Evolutionary conservation across 2,329 filamentous ascomycete species (phyloP).

Genomic region (Beauveria caledonica): DNA sequence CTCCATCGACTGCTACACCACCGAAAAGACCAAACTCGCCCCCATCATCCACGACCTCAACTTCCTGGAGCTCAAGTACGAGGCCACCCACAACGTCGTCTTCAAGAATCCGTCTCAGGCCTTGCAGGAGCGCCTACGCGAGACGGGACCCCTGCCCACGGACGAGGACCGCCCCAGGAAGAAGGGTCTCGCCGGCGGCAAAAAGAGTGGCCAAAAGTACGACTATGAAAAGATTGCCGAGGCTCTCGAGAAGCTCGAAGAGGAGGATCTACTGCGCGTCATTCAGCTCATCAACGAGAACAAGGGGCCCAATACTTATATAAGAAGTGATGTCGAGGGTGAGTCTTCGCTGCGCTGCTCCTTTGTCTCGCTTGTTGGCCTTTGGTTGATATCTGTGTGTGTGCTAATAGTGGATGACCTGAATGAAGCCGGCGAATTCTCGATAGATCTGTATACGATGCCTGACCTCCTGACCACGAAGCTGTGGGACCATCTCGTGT

Average conservation of each 20-base stretch:
- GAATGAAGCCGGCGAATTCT: constrained; percentile 78
- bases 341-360: constrained; percentile 30
- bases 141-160: constrained; percentile 77
- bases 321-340: constrained; percentile 95
- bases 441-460: constrained; percentile 96
- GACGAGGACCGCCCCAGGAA: constrained; percentile 57
- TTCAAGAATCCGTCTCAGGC: constrained; percentile 91
- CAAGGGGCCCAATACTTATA: constrained; percentile 89
- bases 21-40: constrained; percentile 77
- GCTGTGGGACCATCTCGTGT: constrained; percentile 80
- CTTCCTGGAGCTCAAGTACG: constrained; percentile 75
- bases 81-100: constrained; percentile 68
- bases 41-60: constrained; percentile 80
- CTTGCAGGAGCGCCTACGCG: constrained; percentile 69
- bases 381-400: constrained; percentile 16
- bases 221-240: constrained; percentile 98
- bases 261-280: constrained; percentile 89
- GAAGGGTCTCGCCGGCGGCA: constrained; percentile 45
- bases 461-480: constrained; percentile 83
- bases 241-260: constrained; percentile 75
- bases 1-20: constrained; percentile 71
- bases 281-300: constrained; percentile 98
- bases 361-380: constrained; percentile 11
- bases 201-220: constrained; percentile 66
- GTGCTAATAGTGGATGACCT: constrained; percentile 30